Conservation (phyloP, 371 early-diverging fungal species). For the Nematocida major region DNA sequence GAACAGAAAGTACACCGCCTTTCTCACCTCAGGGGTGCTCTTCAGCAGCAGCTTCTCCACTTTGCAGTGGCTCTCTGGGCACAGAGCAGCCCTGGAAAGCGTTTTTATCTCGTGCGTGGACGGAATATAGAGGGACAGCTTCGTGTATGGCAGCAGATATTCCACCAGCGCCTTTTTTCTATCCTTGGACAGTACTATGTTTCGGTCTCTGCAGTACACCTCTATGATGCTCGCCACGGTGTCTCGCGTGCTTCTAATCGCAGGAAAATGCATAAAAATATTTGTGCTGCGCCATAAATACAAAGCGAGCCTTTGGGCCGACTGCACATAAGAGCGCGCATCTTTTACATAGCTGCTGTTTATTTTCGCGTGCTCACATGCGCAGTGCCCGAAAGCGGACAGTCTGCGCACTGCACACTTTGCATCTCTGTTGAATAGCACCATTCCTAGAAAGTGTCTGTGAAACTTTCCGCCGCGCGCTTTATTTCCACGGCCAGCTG, state of each 20-base stretch:
- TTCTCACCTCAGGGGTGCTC: slow-evolving; percentile 21
- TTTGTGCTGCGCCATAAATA: background rate
- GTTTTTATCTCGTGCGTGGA: slow-evolving; percentile 18
- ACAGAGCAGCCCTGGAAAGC: background rate
- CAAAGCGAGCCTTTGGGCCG: too few relatives aligned
- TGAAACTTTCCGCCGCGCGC: too few relatives aligned
- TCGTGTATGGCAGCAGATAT: slow-evolving; percentile 32
- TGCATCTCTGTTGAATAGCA: too few relatives aligned
- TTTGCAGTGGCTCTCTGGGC: background rate
- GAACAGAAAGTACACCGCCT: slow-evolving; percentile 28
- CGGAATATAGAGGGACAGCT: slow-evolving; percentile 13
- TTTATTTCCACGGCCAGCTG: too few relatives aligned
- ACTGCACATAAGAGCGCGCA: too few relatives aligned
- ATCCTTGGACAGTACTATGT: background rate
- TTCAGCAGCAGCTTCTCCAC: background rate
- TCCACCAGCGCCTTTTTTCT: slow-evolving; percentile 2
- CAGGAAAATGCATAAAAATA: slow-evolving; percentile 36
- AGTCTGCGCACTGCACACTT: too few relatives aligned
- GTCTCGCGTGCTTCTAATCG: background rate
- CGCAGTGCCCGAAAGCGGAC: too few relatives aligned
- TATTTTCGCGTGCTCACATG: too few relatives aligned
- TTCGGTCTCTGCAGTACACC: background rate
- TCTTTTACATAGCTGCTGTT: too few relatives aligned
- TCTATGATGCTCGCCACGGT: background rate
- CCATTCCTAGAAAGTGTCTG: too few relatives aligned